A percentile compares a stretch with the other conserved stretches of the same genome.
These are phyloP conservation scores for Thielaviopsis musarum DNA, from an alignment of 2,329 filamentous ascomycete genomes.

Conservation along the genomic window DNA sequence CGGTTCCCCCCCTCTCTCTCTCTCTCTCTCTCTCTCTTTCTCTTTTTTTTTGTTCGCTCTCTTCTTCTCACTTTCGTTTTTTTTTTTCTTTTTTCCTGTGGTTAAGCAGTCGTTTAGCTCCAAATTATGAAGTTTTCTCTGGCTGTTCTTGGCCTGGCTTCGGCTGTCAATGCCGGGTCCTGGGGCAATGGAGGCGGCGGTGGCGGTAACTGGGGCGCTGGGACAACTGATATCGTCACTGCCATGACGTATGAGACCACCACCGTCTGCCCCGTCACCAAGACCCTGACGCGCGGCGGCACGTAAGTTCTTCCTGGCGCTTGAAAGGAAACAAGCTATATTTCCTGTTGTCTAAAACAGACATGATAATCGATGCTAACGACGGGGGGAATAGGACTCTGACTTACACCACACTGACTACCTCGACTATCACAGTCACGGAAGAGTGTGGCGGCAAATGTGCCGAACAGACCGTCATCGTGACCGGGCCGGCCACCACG, in stretches of 20 bases:
- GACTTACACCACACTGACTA: slow-evolving; percentile 1
- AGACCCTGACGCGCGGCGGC: slow-evolving; percentile 16
- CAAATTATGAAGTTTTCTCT: neutral
- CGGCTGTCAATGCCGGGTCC: neutral
- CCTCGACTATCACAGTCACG: slow-evolving; percentile 7
- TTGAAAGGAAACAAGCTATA: no score
- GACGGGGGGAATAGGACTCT: slow-evolving; percentile 1
- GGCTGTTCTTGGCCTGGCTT: neutral
- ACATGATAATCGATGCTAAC: no score
- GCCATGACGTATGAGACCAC: slow-evolving; percentile 2
- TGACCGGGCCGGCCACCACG: slow-evolving; percentile 1
- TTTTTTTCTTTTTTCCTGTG: neutral
- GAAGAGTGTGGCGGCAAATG: slow-evolving; percentile 1
- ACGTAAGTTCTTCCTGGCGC: neutral
- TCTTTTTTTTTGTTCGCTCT: neutral
- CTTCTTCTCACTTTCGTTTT: neutral
- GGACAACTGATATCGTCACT: neutral
- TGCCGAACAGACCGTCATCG: slow-evolving; percentile 4
- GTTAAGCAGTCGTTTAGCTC: neutral
- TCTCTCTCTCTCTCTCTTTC: neutral
- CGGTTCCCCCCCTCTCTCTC: neutral
- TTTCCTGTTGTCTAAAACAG: no score
- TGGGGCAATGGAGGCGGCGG: neutral
- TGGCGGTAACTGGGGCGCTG: neutral
- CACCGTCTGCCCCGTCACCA: slow-evolving; percentile 13